Evolutionary conservation across 1,139 yeast species (phyloP).

Genomic region (Ogataea hybrid): DNA sequence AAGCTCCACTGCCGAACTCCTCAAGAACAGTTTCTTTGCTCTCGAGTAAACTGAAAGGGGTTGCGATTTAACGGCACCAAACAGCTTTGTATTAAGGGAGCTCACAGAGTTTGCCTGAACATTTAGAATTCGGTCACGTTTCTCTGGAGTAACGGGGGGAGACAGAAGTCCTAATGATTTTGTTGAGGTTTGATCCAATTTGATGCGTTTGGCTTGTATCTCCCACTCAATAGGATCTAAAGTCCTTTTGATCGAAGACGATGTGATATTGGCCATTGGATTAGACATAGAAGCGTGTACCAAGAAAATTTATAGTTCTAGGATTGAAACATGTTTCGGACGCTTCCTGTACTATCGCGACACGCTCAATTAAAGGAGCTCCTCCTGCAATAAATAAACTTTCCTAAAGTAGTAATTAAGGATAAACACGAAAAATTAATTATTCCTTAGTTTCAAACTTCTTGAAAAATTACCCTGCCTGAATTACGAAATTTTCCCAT

Average conservation of each 20-base stretch:
- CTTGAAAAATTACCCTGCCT: not conserved
- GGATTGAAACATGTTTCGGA: slow-evolving; percentile 7
- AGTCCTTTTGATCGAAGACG: slow-evolving; percentile 2
- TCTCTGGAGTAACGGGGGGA: slow-evolving; percentile 42
- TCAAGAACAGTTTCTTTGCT: slow-evolving; percentile 28
- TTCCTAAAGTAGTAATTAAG: slow-evolving; percentile 7
- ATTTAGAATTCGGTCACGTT: slow-evolving; percentile 24
- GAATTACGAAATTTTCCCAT: not conserved
- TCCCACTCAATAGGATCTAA: slow-evolving; percentile 9
- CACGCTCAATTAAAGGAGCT: slow-evolving; percentile 11
- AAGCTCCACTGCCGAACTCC: slow-evolving; percentile 19
- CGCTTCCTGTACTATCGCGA: slow-evolving; percentile 4
- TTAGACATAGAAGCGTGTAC: not conserved
- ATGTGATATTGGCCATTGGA: not conserved
- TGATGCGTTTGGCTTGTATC: slow-evolving; percentile 7
- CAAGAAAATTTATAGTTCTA: not conserved
- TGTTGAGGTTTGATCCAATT: not conserved
- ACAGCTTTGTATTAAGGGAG: slow-evolving; percentile 18
- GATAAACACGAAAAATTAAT: slow-evolving; percentile 3
- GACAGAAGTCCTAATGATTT: slow-evolving; percentile 24
- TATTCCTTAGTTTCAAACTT: not conserved
- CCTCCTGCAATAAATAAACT: slow-evolving; percentile 9
- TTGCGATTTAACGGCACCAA: not conserved
- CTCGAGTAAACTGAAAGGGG: slow-evolving; percentile 26
- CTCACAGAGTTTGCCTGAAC: slow-evolving; percentile 11